Conservation (phyloP, 768 basidiomycete species). For the Amanita inopinata region DNA sequence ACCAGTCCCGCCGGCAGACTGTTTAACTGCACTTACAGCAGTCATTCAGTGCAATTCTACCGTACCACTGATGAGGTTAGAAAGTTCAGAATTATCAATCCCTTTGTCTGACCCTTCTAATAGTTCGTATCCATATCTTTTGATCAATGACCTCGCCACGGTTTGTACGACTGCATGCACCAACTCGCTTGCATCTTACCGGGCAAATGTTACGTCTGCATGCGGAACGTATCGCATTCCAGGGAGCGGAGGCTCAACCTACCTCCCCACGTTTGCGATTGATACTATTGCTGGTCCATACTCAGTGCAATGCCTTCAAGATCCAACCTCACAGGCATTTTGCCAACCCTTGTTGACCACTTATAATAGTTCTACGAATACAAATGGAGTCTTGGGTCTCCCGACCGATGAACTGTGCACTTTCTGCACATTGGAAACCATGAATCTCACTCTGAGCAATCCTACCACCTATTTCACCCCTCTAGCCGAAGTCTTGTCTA, state of each 20-base stretch:
- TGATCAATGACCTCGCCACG: constrained; percentile 6
- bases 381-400: constrained; percentile 14
- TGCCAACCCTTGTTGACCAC: constrained; percentile 13
- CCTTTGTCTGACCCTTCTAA: not conserved
- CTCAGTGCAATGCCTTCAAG: constrained; percentile 16
- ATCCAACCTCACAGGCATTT: constrained; percentile 12
- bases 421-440: constrained; percentile 15
- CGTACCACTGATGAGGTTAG: constrained; percentile 8
- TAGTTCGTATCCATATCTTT: constrained; percentile 7
- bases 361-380: constrained; percentile 11
- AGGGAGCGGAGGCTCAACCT: constrained; percentile 14
- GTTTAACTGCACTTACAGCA: constrained; percentile 12
- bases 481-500: constrained; percentile 10
- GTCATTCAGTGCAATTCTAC: constrained; percentile 13
- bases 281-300: constrained; percentile 17
- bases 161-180: constrained; percentile 16
- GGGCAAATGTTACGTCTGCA: constrained; percentile 14
- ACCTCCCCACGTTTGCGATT: constrained; percentile 15
- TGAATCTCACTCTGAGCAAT: constrained; percentile 16
- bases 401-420: constrained; percentile 16
- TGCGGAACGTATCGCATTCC: constrained; percentile 14
- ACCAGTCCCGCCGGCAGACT: constrained; percentile 11
- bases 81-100: not conserved
- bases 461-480: constrained; percentile 13
- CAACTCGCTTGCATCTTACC: constrained; percentile 14